These are phyloP conservation scores for Pseudomassariella vexata DNA, from an alignment of 2,329 filamentous ascomycete genomes.

Conservation along the genomic window DNA sequence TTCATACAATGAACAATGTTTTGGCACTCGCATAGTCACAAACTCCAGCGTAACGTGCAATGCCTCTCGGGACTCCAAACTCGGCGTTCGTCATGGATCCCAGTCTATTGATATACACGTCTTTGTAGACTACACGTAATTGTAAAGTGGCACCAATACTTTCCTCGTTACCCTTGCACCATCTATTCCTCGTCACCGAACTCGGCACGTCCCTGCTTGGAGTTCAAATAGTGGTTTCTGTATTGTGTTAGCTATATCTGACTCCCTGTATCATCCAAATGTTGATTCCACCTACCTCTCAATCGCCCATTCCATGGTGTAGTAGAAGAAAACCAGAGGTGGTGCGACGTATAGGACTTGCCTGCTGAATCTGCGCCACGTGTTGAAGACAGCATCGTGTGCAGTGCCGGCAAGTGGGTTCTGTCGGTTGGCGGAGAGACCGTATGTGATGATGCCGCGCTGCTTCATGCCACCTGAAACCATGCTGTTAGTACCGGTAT, in stretches of 20 bases:
- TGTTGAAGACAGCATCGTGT: slow-evolving; percentile 88
- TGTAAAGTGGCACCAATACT: background rate
- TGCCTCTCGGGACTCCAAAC: too few species aligned
- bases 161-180: background rate
- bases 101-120: slow-evolving; percentile 12
- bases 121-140: slow-evolving; percentile 7
- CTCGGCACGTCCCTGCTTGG: slow-evolving; percentile 9
- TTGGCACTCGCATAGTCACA: too few species aligned
- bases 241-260: background rate
- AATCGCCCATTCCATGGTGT: slow-evolving; percentile 81
- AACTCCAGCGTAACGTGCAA: too few species aligned
- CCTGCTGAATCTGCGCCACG: slow-evolving; percentile 73
- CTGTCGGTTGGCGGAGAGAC: slow-evolving; percentile 81
- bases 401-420: slow-evolving; percentile 71
- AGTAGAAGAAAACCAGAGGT: slow-evolving; percentile 71
- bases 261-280: too few species aligned
- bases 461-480: slow-evolving; percentile 50
- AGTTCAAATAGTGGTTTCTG: slow-evolving; percentile 12
- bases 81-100: too few species aligned
- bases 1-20: too few species aligned
- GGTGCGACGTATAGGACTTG: slow-evolving; percentile 87
- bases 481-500: background rate
- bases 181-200: slow-evolving; percentile 7
- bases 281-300: slow-evolving; percentile 72
- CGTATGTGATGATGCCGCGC: slow-evolving; percentile 63